Percentiles rank a stretch among this genome's conserved stretches.
Conservation (phyloP, 331 rosid species). For the Rhamnella rubrinervis region DNA sequence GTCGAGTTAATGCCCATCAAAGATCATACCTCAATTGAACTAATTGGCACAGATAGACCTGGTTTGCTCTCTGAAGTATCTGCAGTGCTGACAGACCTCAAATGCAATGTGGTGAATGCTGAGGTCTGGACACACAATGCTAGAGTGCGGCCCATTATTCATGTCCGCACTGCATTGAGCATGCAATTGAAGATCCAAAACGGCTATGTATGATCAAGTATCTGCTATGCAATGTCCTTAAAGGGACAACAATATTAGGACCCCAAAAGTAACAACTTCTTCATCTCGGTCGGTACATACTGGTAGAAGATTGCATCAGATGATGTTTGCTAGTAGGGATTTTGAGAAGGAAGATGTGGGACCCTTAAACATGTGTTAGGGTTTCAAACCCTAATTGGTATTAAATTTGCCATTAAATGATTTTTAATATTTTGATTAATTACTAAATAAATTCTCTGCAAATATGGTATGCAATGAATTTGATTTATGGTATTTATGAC, state of each 20-base stretch:
- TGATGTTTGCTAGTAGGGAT: constrained; percentile 11
- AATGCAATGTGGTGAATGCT: constrained; percentile 5
- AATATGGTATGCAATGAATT: no score
- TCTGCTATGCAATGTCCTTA: constrained; percentile 4
- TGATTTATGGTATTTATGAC: no score
- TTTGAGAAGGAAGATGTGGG: constrained; percentile 5
- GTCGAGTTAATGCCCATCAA: not conserved
- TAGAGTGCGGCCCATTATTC: constrained; percentile 9
- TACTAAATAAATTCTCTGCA: no score
- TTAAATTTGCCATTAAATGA: no score
- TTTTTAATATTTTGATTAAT: no score
- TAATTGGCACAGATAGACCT: not conserved
- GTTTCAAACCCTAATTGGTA: no score
- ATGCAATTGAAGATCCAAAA: constrained; percentile 6
- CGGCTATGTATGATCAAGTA: not conserved
- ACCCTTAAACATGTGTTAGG: no score
- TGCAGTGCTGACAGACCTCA: constrained; percentile 1
- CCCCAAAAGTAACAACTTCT: not conserved
- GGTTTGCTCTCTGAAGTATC: constrained; percentile 1
- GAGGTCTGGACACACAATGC: constrained; percentile 15
- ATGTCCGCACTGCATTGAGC: not conserved
- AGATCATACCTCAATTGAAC: constrained; percentile 5
- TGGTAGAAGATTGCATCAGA: constrained; percentile 11
- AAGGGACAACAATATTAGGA: not conserved
- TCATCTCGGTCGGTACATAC: not conserved